phyloP scores from a whole-genome alignment of 768 basidiomycete species.

The Suillus variegatus region DNA sequence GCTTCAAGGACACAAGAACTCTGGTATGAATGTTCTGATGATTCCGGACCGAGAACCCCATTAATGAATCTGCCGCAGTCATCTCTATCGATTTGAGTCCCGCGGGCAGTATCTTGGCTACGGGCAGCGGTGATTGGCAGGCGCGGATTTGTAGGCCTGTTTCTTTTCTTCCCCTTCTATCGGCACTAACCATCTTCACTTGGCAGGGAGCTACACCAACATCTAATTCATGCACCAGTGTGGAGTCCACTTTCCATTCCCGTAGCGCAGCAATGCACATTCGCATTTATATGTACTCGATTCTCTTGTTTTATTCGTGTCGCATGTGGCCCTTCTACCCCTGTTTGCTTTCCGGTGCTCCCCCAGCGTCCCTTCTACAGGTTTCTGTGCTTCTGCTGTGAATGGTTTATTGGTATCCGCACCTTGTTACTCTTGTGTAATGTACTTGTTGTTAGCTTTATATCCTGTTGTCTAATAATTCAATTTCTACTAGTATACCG shows the following conservation, averaged over 20 bases:
- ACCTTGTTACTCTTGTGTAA: neutral
- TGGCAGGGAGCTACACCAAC: conserved; percentile 7
- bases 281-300: neutral
- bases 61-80: conserved; percentile 21
- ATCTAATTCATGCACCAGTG: neutral
- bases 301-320: neutral
- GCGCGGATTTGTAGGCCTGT: conserved; percentile 37
- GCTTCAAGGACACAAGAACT: conserved; percentile 37
- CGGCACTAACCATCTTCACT: neutral
- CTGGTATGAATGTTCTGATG: conserved; percentile 28
- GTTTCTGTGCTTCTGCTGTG: conserved; percentile 1
- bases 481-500: neutral
- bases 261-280: neutral
- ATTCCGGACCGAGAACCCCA: neutral
- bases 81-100: conserved; percentile 40
- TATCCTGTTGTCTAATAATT: conserved; percentile 3
- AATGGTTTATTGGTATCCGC: neutral
- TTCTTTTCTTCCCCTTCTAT: conserved; percentile 14
- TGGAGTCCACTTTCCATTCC: conserved; percentile 2
- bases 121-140: conserved; percentile 38
- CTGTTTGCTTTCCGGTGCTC: neutral
- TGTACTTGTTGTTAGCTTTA: conserved; percentile 4
- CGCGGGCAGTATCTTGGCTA: conserved; percentile 33
- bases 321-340: neutral
- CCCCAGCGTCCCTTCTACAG: neutral